A percentile compares a stretch with the other conserved stretches of the same genome.
phyloP scores from a whole-genome alignment of 768 basidiomycete species.

The Auricularia cornea region DNA sequence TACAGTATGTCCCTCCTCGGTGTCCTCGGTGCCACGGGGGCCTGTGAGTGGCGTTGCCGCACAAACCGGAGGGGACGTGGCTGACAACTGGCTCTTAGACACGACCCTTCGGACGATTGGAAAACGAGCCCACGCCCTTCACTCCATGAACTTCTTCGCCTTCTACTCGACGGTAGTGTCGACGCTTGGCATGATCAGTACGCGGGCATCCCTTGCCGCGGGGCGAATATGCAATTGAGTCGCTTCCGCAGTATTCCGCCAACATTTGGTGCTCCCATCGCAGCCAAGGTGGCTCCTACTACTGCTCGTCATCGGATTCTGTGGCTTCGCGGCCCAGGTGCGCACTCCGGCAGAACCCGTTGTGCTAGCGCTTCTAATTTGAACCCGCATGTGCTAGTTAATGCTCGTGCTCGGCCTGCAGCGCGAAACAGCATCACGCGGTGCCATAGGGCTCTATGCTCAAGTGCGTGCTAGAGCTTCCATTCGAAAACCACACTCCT shows the following conservation, averaged over 20 bases:
- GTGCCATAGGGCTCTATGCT: slow-evolving; percentile 52
- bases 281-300: slow-evolving; percentile 9
- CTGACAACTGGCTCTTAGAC: slow-evolving; percentile 25
- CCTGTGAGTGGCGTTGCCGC: slow-evolving; percentile 41
- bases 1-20: slow-evolving; percentile 53
- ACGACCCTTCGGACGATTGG: slow-evolving; percentile 60
- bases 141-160: slow-evolving; percentile 62
- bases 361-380: neutral
- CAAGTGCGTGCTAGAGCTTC: slow-evolving; percentile 29
- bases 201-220: neutral
- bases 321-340: slow-evolving; percentile 31
- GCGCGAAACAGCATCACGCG: slow-evolving; percentile 56
- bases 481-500: neutral
- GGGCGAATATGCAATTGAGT: slow-evolving; percentile 11
- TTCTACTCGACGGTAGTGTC: slow-evolving; percentile 41
- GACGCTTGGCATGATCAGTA: slow-evolving; percentile 19
- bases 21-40: slow-evolving; percentile 57
- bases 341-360: neutral
- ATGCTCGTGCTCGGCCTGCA: slow-evolving; percentile 56
- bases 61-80: neutral
- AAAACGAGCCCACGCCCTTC: slow-evolving; percentile 64
- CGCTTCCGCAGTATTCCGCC: slow-evolving; percentile 10
- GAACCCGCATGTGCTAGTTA: slow-evolving; percentile 24
- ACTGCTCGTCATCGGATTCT: slow-evolving; percentile 26
- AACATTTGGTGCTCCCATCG: slow-evolving; percentile 17